Evolutionary conservation across 139 green algal genomes (phyloP).

Genomic region (Volvox africanus): DNA sequence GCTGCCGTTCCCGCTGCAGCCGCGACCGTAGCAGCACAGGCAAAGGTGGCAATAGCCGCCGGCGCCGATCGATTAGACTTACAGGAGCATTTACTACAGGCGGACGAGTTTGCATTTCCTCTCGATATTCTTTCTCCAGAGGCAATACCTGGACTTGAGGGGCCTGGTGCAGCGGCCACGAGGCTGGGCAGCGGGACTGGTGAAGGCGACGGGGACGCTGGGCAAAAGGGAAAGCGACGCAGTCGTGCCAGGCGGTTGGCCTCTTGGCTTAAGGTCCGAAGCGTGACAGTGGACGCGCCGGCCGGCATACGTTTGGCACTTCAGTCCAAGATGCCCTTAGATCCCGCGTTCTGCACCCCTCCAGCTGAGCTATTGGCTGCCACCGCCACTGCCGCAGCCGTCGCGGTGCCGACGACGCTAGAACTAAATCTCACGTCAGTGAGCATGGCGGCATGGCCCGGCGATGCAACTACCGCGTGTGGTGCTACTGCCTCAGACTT

Average conservation of each 20-base stretch:
- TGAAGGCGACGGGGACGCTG: neutral
- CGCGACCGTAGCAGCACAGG: neutral
- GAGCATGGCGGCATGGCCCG: neutral
- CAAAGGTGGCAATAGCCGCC: neutral
- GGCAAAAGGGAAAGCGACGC: neutral
- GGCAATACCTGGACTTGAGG: neutral
- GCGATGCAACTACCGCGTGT: neutral
- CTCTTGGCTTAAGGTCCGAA: neutral
- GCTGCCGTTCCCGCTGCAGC: neutral
- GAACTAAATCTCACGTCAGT: neutral
- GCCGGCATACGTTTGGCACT: neutral
- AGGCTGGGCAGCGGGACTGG: neutral
- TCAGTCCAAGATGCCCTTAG: neutral
- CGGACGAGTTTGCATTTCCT: constrained; percentile 1
- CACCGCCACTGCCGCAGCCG: neutral
- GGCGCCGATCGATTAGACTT: neutral
- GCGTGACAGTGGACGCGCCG: neutral
- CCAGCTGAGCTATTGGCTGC: too few relatives aligned
- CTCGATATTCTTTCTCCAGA: neutral
- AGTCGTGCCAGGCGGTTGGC: neutral
- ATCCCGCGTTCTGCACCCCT: neutral
- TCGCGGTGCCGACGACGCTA: neutral
- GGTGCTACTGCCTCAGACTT: neutral
- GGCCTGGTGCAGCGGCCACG: neutral
- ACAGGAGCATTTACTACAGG: neutral